A percentile compares a stretch with the other conserved stretches of the same genome.
phyloP scores from a whole-genome alignment of 73 alveolate species.

The Paramecium sonneborni region DNA sequence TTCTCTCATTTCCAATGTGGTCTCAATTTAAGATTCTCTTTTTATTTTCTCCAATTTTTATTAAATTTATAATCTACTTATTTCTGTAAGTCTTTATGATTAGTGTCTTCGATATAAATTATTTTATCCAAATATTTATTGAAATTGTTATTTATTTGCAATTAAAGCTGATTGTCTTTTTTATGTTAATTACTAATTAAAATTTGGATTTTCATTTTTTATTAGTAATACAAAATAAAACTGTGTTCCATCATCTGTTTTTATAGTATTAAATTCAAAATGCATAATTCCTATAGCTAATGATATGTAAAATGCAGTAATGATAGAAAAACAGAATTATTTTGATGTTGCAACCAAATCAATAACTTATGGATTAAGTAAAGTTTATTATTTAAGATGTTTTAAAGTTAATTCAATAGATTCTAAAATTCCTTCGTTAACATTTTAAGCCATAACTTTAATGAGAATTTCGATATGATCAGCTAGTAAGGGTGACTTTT shows the following conservation, averaged over 20 bases:
- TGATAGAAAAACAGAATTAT: neutral
- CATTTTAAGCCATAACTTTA: slow-evolving; percentile 4
- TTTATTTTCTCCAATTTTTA: neutral
- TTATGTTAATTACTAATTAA: neutral
- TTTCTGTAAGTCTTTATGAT: neutral
- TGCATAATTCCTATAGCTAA: slow-evolving; percentile 11
- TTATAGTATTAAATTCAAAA: neutral
- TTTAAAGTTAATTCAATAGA: neutral
- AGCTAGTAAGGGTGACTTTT: neutral
- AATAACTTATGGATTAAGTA: neutral
- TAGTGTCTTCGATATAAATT: neutral
- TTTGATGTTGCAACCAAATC: neutral
- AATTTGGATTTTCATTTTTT: slow-evolving; percentile 29
- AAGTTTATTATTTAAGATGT: neutral
- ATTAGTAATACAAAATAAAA: neutral
- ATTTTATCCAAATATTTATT: neutral
- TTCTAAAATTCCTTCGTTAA: neutral
- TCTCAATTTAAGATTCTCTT: slow-evolving; percentile 8
- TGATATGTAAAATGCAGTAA: slow-evolving; percentile 6
- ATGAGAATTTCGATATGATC: neutral
- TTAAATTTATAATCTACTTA: neutral
- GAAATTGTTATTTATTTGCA: neutral
- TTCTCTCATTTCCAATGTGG: neutral
- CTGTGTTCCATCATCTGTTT: neutral
- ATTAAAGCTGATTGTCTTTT: neutral